Conservation (phyloP, 345 rosid species). For the Hypericum androsaemum region DNA sequence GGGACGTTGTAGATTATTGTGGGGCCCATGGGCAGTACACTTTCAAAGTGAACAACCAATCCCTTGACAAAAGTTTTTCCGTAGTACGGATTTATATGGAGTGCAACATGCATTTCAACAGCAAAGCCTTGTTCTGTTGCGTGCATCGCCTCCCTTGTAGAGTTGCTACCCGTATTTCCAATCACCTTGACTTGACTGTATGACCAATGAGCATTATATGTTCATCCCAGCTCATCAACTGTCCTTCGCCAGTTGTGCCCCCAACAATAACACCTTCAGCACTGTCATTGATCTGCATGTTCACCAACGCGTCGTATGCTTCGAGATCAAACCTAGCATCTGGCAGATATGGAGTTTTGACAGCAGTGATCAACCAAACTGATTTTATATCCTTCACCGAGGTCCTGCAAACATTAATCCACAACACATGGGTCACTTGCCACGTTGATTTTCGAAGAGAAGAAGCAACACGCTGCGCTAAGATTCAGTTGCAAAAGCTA, state of each 20-base stretch:
- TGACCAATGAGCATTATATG: conserved; percentile 90
- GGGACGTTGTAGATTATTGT: too few relatives aligned
- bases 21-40: too few relatives aligned
- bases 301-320: conserved; percentile 64
- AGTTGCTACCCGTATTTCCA: conserved; percentile 85
- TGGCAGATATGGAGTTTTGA: conserved; percentile 86
- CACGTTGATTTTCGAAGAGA: not conserved
- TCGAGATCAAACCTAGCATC: conserved; percentile 91
- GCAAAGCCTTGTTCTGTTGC: conserved; percentile 90
- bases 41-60: conserved; percentile 11
- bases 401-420: conserved; percentile 39
- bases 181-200: conserved; percentile 73
- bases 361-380: conserved; percentile 72
- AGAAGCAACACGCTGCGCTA: not conserved
- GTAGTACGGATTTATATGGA: conserved; percentile 86
- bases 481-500: not conserved
- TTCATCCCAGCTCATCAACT: conserved; percentile 92
- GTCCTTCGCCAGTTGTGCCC: conserved; percentile 94
- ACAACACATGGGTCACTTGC: conserved; percentile 7
- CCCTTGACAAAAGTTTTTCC: conserved; percentile 85
- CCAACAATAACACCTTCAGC: conserved; percentile 81
- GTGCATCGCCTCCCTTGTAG: conserved; percentile 80
- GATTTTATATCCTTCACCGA: conserved; percentile 57
- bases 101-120: conserved; percentile 92
- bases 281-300: conserved; percentile 54